Evolutionary conservation across 345 rosid genomes (phyloP).

Genomic region (Nephelium lappaceum): DNA sequence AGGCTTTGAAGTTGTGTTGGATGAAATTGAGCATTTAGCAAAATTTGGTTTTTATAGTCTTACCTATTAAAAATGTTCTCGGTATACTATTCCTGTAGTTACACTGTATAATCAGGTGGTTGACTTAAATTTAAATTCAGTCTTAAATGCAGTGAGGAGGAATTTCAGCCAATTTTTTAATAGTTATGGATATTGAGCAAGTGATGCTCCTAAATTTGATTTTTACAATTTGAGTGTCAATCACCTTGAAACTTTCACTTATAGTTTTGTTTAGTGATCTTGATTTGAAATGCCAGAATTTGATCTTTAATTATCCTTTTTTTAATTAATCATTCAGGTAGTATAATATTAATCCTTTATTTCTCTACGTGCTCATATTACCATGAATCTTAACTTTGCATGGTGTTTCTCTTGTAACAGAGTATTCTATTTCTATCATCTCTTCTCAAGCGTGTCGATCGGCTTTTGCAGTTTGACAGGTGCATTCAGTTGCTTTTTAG

Average conservation of each 20-base stretch:
- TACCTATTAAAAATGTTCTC: not conserved
- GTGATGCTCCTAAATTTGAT: not conserved
- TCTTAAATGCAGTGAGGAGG: not conserved
- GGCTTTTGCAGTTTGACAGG: constrained; percentile 96
- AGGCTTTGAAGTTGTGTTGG: not conserved
- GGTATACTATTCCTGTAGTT: not conserved
- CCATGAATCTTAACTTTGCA: constrained; percentile 19
- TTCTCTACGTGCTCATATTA: constrained; percentile 10
- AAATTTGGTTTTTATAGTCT: not conserved
- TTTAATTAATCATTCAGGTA: not conserved
- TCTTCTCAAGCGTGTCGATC: constrained; percentile 94
- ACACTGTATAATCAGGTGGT: not conserved
- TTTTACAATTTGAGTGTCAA: not conserved
- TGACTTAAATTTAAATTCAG: constrained; percentile 4
- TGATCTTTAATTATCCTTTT: not conserved
- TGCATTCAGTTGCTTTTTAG: constrained; percentile 30
- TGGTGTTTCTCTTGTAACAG: constrained; percentile 51
- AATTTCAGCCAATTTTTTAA: not conserved
- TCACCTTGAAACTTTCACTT: not conserved
- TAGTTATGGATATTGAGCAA: not conserved
- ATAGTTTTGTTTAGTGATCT: not conserved
- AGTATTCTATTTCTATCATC: constrained; percentile 73
- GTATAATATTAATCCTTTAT: not conserved
- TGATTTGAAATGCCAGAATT: constrained; percentile 1
- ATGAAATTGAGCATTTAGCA: not conserved